These are phyloP conservation scores for Agaricus blazei DNA, from an alignment of 768 basidiomycete genomes.

Conservation along the genomic window DNA sequence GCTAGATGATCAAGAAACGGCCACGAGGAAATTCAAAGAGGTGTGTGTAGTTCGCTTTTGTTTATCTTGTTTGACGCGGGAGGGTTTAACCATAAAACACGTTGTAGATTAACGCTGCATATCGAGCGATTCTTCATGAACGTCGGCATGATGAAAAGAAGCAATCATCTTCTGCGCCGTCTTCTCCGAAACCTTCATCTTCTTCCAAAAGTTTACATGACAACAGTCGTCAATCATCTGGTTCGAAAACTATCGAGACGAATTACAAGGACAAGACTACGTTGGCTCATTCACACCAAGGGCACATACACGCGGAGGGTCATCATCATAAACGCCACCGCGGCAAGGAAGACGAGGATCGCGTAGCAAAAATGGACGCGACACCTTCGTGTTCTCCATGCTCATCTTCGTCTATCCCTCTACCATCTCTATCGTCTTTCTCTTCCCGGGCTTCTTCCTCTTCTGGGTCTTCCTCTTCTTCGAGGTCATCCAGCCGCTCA, in stretches of 20 bases:
- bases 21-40: constrained; percentile 2
- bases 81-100: background rate
- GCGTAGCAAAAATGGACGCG: background rate
- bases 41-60: background rate
- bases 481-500: constrained; percentile 3
- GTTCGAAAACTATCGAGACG: background rate
- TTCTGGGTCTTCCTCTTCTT: background rate
- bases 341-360: background rate
- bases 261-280: constrained; percentile 1
- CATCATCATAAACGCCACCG: background rate
- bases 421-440: constrained; percentile 9
- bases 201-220: constrained; percentile 1
- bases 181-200: background rate
- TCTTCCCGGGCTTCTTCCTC: constrained; percentile 7
- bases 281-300: background rate
- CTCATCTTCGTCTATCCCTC: background rate
- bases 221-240: constrained; percentile 11
- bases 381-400: constrained; percentile 6
- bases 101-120: background rate
- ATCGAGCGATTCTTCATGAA: constrained; percentile 2
- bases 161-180: background rate
- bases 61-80: background rate
- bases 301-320: background rate
- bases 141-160: background rate
- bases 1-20: constrained; percentile 3